Evolutionary conservation across 441 rosid genomes (phyloP).

Genomic region (Euphorbia celastroides): DNA sequence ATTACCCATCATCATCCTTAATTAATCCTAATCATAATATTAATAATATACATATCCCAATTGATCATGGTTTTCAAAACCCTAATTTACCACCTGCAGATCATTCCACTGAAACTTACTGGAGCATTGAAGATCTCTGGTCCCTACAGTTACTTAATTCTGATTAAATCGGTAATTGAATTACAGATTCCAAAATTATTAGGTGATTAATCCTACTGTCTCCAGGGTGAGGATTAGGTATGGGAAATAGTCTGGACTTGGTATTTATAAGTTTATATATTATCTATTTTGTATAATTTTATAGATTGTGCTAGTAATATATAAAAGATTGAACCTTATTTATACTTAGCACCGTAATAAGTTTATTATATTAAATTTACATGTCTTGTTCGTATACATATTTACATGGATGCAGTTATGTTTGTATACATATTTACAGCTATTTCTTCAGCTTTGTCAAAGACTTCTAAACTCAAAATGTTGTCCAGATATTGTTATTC

Average conservation of each 20-base stretch:
- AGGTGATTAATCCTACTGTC: background rate
- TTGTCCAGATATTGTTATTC: no score
- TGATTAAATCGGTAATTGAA: slow-evolving; percentile 24
- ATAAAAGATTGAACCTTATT: no score
- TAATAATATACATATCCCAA: background rate
- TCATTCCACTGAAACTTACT: slow-evolving; percentile 47
- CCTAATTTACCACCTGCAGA: slow-evolving; percentile 32
- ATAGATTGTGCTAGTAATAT: no score
- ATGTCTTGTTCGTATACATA: no score
- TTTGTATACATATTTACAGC: no score
- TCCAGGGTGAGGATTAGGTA: background rate
- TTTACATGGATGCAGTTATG: no score
- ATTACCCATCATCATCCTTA: slow-evolving; percentile 14
- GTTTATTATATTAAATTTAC: no score
- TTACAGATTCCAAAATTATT: background rate
- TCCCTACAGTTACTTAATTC: slow-evolving; percentile 67
- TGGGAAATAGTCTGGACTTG: background rate
- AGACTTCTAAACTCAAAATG: no score
- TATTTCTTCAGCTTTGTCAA: no score
- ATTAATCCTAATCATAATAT: slow-evolving; percentile 7
- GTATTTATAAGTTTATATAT: background rate
- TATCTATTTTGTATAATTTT: no score
- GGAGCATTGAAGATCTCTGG: slow-evolving; percentile 96
- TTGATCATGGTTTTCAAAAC: slow-evolving; percentile 19
- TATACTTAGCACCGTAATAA: no score